Base-by-base conservation (phyloP, 768 basidiomycete genomes). In the Leccinum barrowsii region DNA sequence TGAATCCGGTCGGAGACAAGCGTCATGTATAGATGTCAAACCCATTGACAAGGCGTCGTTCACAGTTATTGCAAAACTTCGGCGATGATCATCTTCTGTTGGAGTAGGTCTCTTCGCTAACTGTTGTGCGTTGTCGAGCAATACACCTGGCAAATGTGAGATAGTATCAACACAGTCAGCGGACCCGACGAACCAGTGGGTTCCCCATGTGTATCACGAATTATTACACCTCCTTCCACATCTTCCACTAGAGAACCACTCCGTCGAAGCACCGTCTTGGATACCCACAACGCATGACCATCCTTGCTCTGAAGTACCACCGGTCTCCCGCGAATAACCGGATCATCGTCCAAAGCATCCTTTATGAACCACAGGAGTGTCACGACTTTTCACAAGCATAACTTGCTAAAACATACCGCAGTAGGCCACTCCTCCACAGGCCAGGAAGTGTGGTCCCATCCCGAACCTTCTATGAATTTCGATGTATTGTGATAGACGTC, bases 381-480 rank as follows among this genome's bases (percentile, higher is more conserved):
- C 51, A 13, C 32, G 13, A 37, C 51, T 17, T 61, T 48, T 50
- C 49, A 53, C 19, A 22, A 37, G 35, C 49, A 48, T 42, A 13
- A 7, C 10, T 15, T 30, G 10, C 50, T 37, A n/a, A 22, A 21
- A 76, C 82, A 57, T 65, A 91, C 92, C 58, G 85, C 80, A 47
- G 81, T 83, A 7, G 92, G 92, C 79, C 86, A 92, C 21, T 75
- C 73, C 30, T 76, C 71, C 19, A 69, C 69, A 7, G 80, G 75
- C 89, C 89, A 90, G 54, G 80, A 74, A 1, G 92, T 95, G 72
- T 96, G 94, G 70, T 96, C 91, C 93, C 94, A 96, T 1, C 94
- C 94, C 68, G 89, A 84, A 2, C 92, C 92, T 55, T 85, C 81
- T 15, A 96, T 80, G 70, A 85, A 85, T 62, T 78, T 81, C 21